phyloP scores from a whole-genome alignment of 2,329 filamentous ascomycete species.

The Tolypocladium sp. region DNA sequence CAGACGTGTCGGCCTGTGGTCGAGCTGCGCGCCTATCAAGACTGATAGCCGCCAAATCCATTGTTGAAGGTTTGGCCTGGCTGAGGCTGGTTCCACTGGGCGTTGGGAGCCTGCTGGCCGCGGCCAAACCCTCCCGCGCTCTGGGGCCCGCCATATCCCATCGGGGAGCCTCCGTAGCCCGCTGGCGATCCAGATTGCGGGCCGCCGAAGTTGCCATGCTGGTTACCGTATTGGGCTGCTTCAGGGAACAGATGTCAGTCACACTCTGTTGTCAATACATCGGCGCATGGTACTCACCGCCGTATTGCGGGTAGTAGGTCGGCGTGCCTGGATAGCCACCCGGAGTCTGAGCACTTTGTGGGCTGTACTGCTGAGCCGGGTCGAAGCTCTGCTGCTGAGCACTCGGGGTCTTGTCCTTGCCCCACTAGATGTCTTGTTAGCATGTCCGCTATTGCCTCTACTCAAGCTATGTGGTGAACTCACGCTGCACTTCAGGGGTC shows the following conservation, averaged over 20 bases:
- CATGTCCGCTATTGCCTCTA: background rate
- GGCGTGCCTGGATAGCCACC: constrained; percentile 70
- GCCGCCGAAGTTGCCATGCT: constrained; percentile 58
- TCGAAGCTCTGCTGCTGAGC: constrained; percentile 56
- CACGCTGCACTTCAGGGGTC: constrained; percentile 97
- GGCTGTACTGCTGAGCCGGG: constrained; percentile 61
- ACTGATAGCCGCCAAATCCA: constrained; percentile 56
- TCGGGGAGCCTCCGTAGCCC: constrained; percentile 56
- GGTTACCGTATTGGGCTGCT: constrained; percentile 48
- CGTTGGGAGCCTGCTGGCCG: constrained; percentile 52
- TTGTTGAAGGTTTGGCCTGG: constrained; percentile 49
- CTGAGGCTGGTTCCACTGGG: constrained; percentile 44
- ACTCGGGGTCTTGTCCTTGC: constrained; percentile 92
- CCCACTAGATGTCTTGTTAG: constrained; percentile 61
- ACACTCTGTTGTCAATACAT: constrained; percentile 11
- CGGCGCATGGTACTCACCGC: constrained; percentile 45
- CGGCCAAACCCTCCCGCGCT: constrained; percentile 81
- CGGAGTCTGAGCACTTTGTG: constrained; percentile 65
- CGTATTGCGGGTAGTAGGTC: constrained; percentile 90
- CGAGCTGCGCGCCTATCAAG: constrained; percentile 27
- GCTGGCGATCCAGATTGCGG: constrained; percentile 53
- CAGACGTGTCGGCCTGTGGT: constrained; percentile 9
- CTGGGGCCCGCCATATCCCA: constrained; percentile 61
- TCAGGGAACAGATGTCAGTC: constrained; percentile 10
- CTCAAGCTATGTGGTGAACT: constrained; percentile 31